Evolutionary conservation across 2,329 filamentous ascomycete genomes (phyloP).

Genomic region (Davidsoniella virescens): DNA sequence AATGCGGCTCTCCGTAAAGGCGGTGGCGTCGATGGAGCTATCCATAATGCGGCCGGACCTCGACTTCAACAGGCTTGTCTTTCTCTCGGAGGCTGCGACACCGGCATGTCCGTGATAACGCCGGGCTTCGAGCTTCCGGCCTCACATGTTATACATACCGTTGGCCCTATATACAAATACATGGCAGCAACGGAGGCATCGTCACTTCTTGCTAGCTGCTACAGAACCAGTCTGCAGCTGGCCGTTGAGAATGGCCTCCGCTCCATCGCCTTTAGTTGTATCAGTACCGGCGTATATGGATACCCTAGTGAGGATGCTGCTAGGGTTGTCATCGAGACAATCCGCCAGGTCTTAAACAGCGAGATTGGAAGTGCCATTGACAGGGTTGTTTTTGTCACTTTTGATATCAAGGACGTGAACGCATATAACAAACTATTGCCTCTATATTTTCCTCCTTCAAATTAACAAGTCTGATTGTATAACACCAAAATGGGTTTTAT

Average conservation of each 20-base stretch:
- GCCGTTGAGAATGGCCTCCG: slow-evolving; percentile 49
- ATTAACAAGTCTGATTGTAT: not conserved
- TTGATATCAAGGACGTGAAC: slow-evolving; percentile 21
- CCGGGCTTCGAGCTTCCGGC: slow-evolving; percentile 59
- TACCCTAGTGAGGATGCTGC: slow-evolving; percentile 66
- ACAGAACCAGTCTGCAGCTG: slow-evolving; percentile 53
- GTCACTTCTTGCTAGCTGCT: slow-evolving; percentile 43
- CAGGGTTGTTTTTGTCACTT: slow-evolving; percentile 72
- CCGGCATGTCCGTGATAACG: slow-evolving; percentile 76
- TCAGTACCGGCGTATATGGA: slow-evolving; percentile 83
- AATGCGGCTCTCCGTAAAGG: slow-evolving; percentile 66
- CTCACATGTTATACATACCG: slow-evolving; percentile 71
- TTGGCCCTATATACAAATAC: slow-evolving; percentile 60
- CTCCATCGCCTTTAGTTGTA: slow-evolving; percentile 64
- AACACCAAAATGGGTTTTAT: no score
- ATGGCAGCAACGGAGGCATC: slow-evolving; percentile 25
- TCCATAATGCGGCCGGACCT: slow-evolving; percentile 67
- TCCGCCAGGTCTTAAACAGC: slow-evolving; percentile 36
- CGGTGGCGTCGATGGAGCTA: slow-evolving; percentile 80
- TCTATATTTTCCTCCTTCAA: no score
- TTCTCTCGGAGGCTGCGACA: slow-evolving; percentile 44
- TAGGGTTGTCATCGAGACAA: slow-evolving; percentile 45
- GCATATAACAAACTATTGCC: no score
- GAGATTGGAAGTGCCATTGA: slow-evolving; percentile 37
- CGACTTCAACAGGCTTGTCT: slow-evolving; percentile 29